phyloP scores from a whole-genome alignment of 768 basidiomycete genomes.

The Leccinum longicurvipes region DNA sequence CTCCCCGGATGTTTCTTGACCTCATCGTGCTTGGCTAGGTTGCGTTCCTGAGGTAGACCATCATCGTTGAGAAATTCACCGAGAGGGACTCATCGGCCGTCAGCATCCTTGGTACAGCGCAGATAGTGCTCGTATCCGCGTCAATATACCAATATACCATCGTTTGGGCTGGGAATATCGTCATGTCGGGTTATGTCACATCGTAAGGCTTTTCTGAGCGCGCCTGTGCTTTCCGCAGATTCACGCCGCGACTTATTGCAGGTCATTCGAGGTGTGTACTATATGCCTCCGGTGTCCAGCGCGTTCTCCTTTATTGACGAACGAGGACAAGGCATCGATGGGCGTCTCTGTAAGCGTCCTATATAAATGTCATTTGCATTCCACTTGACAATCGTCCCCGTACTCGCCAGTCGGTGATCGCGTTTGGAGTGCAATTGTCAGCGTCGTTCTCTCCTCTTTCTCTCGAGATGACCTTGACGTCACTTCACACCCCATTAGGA shows the following conservation, averaged over 20 bases:
- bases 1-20: neutral
- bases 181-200: conserved; percentile 27
- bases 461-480: neutral
- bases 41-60: conserved; percentile 26
- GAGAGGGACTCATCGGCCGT: conserved; percentile 1
- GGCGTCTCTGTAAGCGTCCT: conserved; percentile 27
- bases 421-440: conserved; percentile 36
- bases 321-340: conserved; percentile 31
- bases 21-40: conserved; percentile 16
- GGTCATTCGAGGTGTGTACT: conserved; percentile 27
- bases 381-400: neutral
- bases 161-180: conserved; percentile 24
- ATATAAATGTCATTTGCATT: neutral
- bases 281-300: neutral
- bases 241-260: conserved; percentile 3
- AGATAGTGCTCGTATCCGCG: conserved; percentile 28
- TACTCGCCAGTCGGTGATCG: conserved; percentile 29
- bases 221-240: neutral
- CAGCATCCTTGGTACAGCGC: conserved; percentile 27
- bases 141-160: conserved; percentile 34
- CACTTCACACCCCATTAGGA: conserved; percentile 18
- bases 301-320: neutral
- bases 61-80: neutral
- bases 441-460: conserved; percentile 2
- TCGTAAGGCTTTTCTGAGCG: conserved; percentile 13